Evolutionary conservation across 2,329 filamentous ascomycete species (phyloP).

Genomic region (Talaromyces marneffei): DNA sequence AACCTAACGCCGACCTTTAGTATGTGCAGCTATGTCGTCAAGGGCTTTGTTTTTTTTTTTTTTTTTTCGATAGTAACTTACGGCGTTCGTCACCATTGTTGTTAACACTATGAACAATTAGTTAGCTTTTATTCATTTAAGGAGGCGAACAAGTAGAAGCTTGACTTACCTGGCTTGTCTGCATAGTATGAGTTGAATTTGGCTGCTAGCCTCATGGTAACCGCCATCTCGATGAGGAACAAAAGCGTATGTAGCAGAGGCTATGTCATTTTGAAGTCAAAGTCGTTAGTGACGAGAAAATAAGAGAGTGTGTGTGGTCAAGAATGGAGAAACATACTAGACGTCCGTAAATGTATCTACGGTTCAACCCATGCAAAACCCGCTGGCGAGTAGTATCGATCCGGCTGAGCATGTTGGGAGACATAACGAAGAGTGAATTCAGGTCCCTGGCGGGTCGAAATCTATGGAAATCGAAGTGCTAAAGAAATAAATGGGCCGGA

Average conservation of each 20-base stretch:
- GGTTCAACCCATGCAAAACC: slow-evolving; percentile 41
- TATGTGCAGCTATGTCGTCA: neutral
- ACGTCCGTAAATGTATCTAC: slow-evolving; percentile 44
- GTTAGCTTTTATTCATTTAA: neutral
- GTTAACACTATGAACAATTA: slow-evolving; percentile 63
- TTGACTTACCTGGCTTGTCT: slow-evolving; percentile 66
- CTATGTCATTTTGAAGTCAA: slow-evolving; percentile 44
- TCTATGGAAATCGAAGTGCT: neutral
- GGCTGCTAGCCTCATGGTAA: slow-evolving; percentile 72
- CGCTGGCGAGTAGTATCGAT: slow-evolving; percentile 36
- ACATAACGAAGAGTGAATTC: neutral
- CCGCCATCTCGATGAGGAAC: slow-evolving; percentile 80
- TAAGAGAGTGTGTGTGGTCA: neutral
- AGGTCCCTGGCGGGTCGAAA: neutral
- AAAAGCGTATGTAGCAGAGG: slow-evolving; percentile 80
- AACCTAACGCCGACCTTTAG: slow-evolving; percentile 43
- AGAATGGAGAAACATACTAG: slow-evolving; percentile 26
- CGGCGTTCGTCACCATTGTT: slow-evolving; percentile 98
- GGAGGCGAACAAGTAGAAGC: neutral
- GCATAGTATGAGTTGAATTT: slow-evolving; percentile 95
- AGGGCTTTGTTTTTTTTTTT: neutral
- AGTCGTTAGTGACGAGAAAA: neutral
- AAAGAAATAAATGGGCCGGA: neutral
- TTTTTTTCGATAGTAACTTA: slow-evolving; percentile 36
- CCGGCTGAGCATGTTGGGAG: slow-evolving; percentile 29